Evolutionary conservation across 1,284 basidiomycete genomes (phyloP).

Genomic region (Fereydounia khargensis): DNA sequence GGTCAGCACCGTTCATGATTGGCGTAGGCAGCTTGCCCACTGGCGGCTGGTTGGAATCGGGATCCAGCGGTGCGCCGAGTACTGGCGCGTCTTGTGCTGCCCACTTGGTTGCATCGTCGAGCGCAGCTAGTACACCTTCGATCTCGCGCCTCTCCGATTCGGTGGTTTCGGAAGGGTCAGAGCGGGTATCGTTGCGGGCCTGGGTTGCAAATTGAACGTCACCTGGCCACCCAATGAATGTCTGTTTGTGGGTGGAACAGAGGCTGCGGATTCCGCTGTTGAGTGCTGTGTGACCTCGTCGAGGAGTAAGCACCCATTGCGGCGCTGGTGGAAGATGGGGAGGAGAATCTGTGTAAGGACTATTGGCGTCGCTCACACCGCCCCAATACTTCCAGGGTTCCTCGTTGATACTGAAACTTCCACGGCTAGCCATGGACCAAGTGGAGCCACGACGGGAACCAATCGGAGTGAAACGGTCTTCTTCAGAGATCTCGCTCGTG

Average conservation of each 20-base stretch:
- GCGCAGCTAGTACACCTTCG: conserved; percentile 45
- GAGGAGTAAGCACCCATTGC: conserved; percentile 73
- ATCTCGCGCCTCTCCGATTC: conserved; percentile 44
- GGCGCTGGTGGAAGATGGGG: conserved; percentile 27
- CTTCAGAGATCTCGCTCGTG: conserved; percentile 41
- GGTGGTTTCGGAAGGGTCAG: conserved; percentile 42
- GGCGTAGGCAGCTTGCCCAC: conserved; percentile 34
- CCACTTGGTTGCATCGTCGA: conserved; percentile 49
- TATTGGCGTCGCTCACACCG: conserved; percentile 27
- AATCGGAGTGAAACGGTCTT: conserved; percentile 49
- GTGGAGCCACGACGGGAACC: conserved; percentile 41
- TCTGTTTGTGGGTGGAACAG: conserved; percentile 76
- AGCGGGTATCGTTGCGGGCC: conserved; percentile 43
- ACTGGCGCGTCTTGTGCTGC: conserved; percentile 35
- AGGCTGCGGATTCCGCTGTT: conserved; percentile 87
- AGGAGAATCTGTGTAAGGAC: conserved; percentile 24
- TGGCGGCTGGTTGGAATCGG: conserved; percentile 15
- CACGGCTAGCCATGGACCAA: conserved; percentile 29
- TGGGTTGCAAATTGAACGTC: conserved; percentile 65
- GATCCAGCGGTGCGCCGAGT: conserved; percentile 23
- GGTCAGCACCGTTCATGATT: conserved; percentile 53
- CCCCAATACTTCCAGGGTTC: conserved; percentile 32
- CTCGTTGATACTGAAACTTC: conserved; percentile 28
- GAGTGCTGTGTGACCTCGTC: conserved; percentile 92
- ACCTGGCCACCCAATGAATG: conserved; percentile 91